These are phyloP conservation scores for Dissophora ornata DNA, from an alignment of 192 early-diverging fungal species.

Conservation along the genomic window DNA sequence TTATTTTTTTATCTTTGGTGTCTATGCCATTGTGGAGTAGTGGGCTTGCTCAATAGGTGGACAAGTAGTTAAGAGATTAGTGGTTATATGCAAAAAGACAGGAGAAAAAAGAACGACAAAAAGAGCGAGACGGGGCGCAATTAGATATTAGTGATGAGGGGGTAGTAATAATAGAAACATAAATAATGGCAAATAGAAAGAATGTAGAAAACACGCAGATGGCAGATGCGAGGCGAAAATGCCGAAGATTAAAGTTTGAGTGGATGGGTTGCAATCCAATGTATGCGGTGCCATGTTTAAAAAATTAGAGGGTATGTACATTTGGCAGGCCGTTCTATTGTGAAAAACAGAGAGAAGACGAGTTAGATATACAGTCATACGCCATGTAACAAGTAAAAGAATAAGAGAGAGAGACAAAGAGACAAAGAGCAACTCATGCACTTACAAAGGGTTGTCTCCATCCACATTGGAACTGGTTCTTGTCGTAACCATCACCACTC, in stretches of 20 bases:
- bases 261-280: not conserved
- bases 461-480: constrained; percentile 66
- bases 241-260: not conserved
- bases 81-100: too few species aligned
- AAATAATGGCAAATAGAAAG: not conserved
- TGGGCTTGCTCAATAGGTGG: too few species aligned
- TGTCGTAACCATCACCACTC: constrained; percentile 59
- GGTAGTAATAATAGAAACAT: not conserved
- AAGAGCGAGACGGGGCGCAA: too few species aligned
- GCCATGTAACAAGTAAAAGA: not conserved
- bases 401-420: not conserved
- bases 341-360: not conserved
- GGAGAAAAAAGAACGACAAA: too few species aligned
- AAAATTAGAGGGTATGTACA: constrained; percentile 47
- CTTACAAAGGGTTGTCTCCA: constrained; percentile 70
- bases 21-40: too few species aligned
- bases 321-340: constrained; percentile 38
- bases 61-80: too few species aligned
- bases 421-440: not conserved
- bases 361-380: not conserved
- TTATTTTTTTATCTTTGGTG: too few species aligned
- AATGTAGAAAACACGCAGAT: not conserved
- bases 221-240: not conserved
- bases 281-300: not conserved
- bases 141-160: too few species aligned